Evolutionary conservation across 1,284 basidiomycete species (phyloP).

Genomic region (Tausonia pullulans): DNA sequence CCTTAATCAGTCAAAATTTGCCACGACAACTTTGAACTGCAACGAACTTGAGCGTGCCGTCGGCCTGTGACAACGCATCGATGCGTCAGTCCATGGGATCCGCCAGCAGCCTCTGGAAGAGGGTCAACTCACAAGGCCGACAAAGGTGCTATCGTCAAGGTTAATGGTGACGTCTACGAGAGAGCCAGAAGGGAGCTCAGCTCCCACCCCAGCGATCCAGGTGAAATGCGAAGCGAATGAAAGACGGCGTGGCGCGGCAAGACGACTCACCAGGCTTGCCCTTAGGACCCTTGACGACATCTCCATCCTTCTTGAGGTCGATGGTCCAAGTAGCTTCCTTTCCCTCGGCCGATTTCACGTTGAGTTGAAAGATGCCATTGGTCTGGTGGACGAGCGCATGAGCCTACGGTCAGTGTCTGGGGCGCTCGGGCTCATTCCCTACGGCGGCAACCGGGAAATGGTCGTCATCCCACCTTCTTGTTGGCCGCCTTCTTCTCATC

Average conservation of each 20-base stretch:
- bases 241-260: no score
- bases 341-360: conserved; percentile 50
- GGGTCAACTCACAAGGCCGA: conserved; percentile 8
- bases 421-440: no score
- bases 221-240: no score
- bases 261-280: conserved; percentile 46
- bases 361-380: conserved; percentile 74
- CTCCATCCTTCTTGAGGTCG: conserved; percentile 81
- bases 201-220: background rate
- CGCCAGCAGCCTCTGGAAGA: background rate
- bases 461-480: conserved; percentile 51
- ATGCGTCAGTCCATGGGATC: background rate
- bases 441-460: no score
- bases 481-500: conserved; percentile 39
- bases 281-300: conserved; percentile 60
- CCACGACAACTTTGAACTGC: no score
- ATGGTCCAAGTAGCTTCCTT: conserved; percentile 71
- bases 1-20: no score
- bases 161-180: conserved; percentile 13
- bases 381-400: conserved; percentile 41
- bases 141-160: conserved; percentile 13
- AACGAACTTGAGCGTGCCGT: conserved; percentile 14
- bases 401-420: no score
- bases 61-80: background rate
- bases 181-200: no score